Evolutionary conservation across 2,329 filamentous ascomycete species (phyloP).

Genomic region (Daldinia eschscholtzii): DNA sequence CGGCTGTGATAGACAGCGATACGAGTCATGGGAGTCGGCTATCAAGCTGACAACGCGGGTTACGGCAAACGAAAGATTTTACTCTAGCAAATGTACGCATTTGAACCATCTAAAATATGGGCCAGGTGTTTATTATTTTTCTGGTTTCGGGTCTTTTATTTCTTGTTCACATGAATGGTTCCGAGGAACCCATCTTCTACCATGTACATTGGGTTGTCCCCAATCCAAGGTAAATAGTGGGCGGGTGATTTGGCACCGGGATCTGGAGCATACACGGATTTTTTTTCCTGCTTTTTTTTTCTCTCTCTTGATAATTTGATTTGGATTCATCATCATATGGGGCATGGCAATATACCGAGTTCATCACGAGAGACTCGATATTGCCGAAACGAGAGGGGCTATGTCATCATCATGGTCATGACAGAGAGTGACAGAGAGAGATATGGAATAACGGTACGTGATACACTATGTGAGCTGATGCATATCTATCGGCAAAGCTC

Average conservation of each 20-base stretch:
- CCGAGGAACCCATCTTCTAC: slow-evolving; percentile 14
- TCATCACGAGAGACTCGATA: slow-evolving; percentile 4
- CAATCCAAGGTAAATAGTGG: slow-evolving; percentile 23
- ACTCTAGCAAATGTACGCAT: not conserved
- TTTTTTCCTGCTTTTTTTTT: slow-evolving; percentile 3
- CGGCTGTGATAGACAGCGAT: slow-evolving; percentile 37
- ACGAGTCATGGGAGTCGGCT: slow-evolving; percentile 16
- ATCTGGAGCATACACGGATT: slow-evolving; percentile 31
- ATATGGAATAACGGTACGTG: slow-evolving; percentile 17
- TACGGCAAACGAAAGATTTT: not conserved
- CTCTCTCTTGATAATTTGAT: slow-evolving; percentile 1
- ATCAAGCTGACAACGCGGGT: slow-evolving; percentile 1
- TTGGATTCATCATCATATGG: slow-evolving; percentile 13
- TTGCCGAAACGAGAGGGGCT: slow-evolving; percentile 16
- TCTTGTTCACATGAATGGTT: slow-evolving; percentile 14
- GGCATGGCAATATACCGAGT: slow-evolving; percentile 15
- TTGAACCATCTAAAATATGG: not conserved
- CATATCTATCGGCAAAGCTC: slow-evolving; percentile 15
- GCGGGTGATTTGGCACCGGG: slow-evolving; percentile 17
- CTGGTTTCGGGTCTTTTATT: not conserved
- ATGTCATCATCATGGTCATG: slow-evolving; percentile 5
- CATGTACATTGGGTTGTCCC: slow-evolving; percentile 19
- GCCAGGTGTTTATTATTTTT: not conserved
- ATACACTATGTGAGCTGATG: slow-evolving; percentile 19
- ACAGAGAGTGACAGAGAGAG: slow-evolving; percentile 20